A percentile compares a stretch with the other conserved stretches of the same genome.
These are phyloP conservation scores for Hymenoscyphus fraxineus DNA, from an alignment of 2,329 filamentous ascomycete genomes.

Conservation along the genomic window DNA sequence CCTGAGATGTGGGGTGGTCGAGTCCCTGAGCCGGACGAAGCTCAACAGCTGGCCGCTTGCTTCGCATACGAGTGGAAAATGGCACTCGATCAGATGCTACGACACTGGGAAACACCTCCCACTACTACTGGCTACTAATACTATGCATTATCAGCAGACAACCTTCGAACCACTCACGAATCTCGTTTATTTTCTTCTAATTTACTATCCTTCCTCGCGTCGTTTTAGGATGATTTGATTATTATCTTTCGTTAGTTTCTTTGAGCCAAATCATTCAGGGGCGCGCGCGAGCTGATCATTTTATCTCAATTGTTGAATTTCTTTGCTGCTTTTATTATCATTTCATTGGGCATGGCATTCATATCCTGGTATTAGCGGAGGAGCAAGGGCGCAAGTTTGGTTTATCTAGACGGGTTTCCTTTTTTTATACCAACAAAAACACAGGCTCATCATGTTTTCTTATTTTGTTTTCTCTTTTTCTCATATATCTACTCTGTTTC, in stretches of 20 bases:
- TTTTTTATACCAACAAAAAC: background rate
- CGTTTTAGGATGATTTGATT: no score
- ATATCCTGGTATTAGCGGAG: background rate
- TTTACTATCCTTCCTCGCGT: background rate
- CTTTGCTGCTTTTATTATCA: background rate
- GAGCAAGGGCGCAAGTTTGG: conserved; percentile 4
- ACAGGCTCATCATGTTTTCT: no score
- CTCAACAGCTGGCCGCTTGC: conserved; percentile 55
- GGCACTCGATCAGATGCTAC: conserved; percentile 62
- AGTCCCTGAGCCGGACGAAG: conserved; percentile 52
- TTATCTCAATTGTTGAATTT: background rate
- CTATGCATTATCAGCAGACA: background rate
- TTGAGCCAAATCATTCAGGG: background rate
- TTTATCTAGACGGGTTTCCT: background rate
- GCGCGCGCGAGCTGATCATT: background rate
- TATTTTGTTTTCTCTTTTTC: background rate
- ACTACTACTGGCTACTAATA: conserved; percentile 51
- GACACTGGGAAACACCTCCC: conserved; percentile 63
- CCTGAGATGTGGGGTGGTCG: conserved; percentile 68
- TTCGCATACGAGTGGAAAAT: conserved; percentile 65
- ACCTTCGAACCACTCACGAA: background rate
- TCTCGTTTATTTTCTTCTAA: background rate
- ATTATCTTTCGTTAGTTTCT: background rate
- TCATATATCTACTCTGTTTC: background rate
- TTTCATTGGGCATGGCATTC: background rate